A percentile compares a stretch with the other conserved stretches of the same genome.
Conservation (phyloP, 805 yeast genomes). For the Kuraishia cidri region DNA sequence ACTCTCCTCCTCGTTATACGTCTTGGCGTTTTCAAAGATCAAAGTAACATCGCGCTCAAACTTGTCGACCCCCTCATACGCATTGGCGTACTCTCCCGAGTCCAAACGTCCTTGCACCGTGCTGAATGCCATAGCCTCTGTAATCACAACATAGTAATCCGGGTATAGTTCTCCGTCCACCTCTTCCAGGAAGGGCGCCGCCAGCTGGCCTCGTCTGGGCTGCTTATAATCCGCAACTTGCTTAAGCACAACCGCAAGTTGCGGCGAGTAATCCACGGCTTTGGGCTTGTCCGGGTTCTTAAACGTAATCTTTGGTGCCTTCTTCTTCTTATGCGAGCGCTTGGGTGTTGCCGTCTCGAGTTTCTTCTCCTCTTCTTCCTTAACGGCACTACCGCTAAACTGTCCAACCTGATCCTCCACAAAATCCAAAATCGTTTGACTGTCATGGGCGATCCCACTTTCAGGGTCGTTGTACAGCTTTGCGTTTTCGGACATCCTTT, state of each 20-base stretch:
- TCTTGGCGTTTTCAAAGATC: conserved; percentile 72
- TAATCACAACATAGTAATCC: conserved; percentile 68
- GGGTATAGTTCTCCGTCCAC: conserved; percentile 69
- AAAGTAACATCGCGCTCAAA: conserved; percentile 51
- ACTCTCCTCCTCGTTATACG: conserved; percentile 68
- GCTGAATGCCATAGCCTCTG: conserved; percentile 66
- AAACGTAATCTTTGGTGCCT: conserved; percentile 8
- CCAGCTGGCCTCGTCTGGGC: conserved; percentile 40
- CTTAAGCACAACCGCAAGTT: conserved; percentile 20
- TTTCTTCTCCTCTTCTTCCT: conserved; percentile 1
- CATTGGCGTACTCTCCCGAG: conserved; percentile 37
- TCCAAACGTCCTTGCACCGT: conserved; percentile 46
- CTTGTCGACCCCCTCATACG: conserved; percentile 40
- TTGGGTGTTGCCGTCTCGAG: not conserved
- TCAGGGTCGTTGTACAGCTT: conserved; percentile 59
- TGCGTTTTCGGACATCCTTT: conserved; percentile 65
- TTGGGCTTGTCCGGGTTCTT: conserved; percentile 4
- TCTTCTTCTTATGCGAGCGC: not conserved
- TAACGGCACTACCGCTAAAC: conserved; percentile 14
- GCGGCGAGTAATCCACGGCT: conserved; percentile 8
- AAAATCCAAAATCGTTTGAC: conserved; percentile 43
- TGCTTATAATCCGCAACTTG: conserved; percentile 34
- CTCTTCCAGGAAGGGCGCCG: conserved; percentile 68
- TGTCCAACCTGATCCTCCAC: conserved; percentile 42
- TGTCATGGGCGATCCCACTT: conserved; percentile 59